Evolutionary conservation across 352 stramenopile species (phyloP), one percentile per base, ranked within the genome.

Genomic region (Globisporangium iwayamae): DNA sequence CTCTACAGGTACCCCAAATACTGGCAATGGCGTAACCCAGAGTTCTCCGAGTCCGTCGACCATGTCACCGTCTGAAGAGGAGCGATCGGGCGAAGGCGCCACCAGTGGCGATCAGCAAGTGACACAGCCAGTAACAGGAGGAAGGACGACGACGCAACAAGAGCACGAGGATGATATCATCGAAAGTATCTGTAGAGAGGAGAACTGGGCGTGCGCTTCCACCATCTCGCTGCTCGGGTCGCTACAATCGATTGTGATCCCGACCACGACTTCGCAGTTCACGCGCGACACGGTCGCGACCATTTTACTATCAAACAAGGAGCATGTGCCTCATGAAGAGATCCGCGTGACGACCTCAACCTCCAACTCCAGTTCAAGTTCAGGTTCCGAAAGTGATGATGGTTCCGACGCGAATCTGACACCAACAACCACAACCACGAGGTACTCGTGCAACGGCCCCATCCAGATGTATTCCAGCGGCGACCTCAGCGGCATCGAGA

Each of bases 391-490:
- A 14, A 38, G 14, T 39, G 48, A 14, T 13, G 28, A 20, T 16
- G 28, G 11, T n/a, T 8, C 30, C 13, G 56, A 53, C 22, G 32
- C 46, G 46, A 30, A 59, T 13, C 28, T 34, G 9, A 14, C 18
- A 36, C 32, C 32, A 36, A 36, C 32, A 56, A 13, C 13, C 47
- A 9, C 52, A 45, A 50, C 62, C 13, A 63, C 61, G 9, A 69
- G 41, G 48, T 73, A 68, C 54, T 50, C 63, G 11, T 66, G 65
- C n/a, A 38, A 55, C 3, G 62, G 62, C 47, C 41, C 54, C 28
- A 38, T 77, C 41, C 45, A 47, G 36, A 66, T 78, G 51, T 67
- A 68, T 51, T 71, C 71, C 5, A 71, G n/a, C 46, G 62, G 36
- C 4, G 62, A 73, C 46, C 52, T 73, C 20, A 39, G 28, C 4